Base-by-base conservation (phyloP, 441 rosid species). In the Populus hybrid region DNA sequence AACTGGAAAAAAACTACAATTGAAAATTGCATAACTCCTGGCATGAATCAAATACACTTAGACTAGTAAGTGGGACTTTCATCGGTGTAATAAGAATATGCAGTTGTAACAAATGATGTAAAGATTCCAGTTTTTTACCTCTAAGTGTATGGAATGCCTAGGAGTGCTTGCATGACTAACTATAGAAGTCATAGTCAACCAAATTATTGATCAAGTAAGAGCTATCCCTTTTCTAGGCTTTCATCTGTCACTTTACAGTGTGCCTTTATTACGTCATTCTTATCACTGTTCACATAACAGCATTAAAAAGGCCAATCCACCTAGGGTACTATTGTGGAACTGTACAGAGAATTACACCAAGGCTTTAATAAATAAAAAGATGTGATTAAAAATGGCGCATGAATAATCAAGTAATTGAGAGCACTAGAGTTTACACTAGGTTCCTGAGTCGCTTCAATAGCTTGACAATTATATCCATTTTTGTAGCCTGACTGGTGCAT, bases 371-470 rank as follows among this genome's bases (percentile, higher is more conserved):
- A 11, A 26, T 20, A 20, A 35, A 74, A 64, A 70, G n/a, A 40
- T 12, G 26, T 67, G 9, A 20, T 69, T 45, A 73, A 35, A 78
- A 53, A 40, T 56, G 67, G 64, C 66, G 79, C 31, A 74, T 42
- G 64, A 76, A 76, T 21, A 70, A 11, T 74, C 35, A 70, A 64
- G 63, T 72, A 77, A 73, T 38, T 72, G 74, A 75, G 66, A 74
- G 73, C 56, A 59, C 33, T 16, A 26, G 71, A 78, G 79, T 90
- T 63, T 91, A 94, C 98, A 94, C 83, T 77, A 94, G 88, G 84
- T 91, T 94, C 85, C 92, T 84, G 82, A 91, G 74, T 75, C 98
- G 89, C 89, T 89, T 92, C 85, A 86, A 78, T 74, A 94, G 86
- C 85, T 94, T 94, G 73, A 81, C 83, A 71, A 84, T 84, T 72